Evolutionary conservation across 768 basidiomycete species (phyloP).

Genomic region (Trametes elegans): DNA sequence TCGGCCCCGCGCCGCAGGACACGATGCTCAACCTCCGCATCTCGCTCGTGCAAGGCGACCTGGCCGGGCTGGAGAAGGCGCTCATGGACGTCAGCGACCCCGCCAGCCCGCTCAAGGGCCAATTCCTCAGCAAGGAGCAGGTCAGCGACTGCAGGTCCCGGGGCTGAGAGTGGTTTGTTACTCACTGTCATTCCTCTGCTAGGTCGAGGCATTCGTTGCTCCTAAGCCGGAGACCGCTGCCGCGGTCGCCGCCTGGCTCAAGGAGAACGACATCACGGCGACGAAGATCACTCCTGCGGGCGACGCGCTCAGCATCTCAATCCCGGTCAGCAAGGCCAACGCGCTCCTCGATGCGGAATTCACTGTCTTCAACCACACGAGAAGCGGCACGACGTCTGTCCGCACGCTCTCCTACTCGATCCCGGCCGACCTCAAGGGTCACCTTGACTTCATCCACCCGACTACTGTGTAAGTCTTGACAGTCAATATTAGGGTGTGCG

Average conservation of each 20-base stretch:
- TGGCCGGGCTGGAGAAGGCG: constrained; percentile 36
- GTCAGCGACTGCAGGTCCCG: constrained; percentile 21
- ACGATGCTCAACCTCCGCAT: constrained; percentile 37
- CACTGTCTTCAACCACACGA: constrained; percentile 32
- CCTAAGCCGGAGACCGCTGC: constrained; percentile 27
- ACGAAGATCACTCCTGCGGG: constrained; percentile 26
- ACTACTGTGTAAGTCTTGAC: constrained; percentile 24
- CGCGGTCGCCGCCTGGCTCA: constrained; percentile 29
- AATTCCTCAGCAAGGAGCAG: constrained; percentile 38
- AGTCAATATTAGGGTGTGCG: too few relatives aligned
- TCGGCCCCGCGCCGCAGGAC: constrained; percentile 31
- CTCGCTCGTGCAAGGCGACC: constrained; percentile 37
- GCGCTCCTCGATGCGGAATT: constrained; percentile 36
- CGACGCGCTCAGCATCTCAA: constrained; percentile 34
- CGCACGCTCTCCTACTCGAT: constrained; percentile 39
- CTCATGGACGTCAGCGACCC: constrained; percentile 40
- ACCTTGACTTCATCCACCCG: constrained; percentile 34
- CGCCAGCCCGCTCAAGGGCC: constrained; percentile 35
- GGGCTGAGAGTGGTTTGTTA: background rate
- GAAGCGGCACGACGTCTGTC: constrained; percentile 29
- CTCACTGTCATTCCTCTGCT: background rate
- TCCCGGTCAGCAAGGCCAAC: constrained; percentile 36
- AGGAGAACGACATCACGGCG: constrained; percentile 28
- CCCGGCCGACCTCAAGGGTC: constrained; percentile 31
- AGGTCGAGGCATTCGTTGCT: constrained; percentile 30